Evolutionary conservation across 441 rosid species (phyloP), one percentile per base, ranked within the genome.

Genomic region (Syzygium malaccense): DNA sequence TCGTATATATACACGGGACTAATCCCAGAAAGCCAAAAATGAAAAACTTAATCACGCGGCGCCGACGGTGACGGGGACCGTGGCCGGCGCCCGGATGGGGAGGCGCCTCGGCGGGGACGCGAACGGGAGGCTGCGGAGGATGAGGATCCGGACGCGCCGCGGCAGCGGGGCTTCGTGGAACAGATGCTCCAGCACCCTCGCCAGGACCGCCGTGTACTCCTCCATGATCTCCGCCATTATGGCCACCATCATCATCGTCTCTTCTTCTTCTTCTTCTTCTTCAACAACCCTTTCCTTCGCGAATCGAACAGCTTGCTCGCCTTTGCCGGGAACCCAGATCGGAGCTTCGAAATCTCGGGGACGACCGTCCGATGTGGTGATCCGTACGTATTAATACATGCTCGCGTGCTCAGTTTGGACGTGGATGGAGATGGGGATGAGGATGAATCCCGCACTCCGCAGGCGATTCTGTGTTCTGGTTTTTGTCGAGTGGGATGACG

Each of bases 41-140:
- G 53, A 68, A 18, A 41, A 11, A 14, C 51, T 75, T 75, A 71
- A 41, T 75, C 51, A 75, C 51, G 51, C 83, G 7, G 83, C 53
- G 53, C 23, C 83, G 7, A 45, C 83, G 14, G 0, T n/a, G 53
- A 7, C 30, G 18, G 83, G 53, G n/a, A 41, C n/a, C 10, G 83
- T 8, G 25, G 83, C 53, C 7, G 83, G 83, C 6, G 51, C 83
- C 3, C 5, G 0, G 18, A 75, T 41, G 30, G n/a, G 18, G n/a
- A 1, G 51, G n/a, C 1, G 53, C 83, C 83, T 75, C 49, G 64
- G 58, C 66, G 87, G 62, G 66, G 66, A 55, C 17, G 62, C 87
- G 30, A 85, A 85, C 64, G 87, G 87, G 30, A 85, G 87, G 87
- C 62, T 85, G 49, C 87, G 87, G 66, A 85, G 87, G 58, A 85